Evolutionary conservation across 2,329 filamentous ascomycete species (phyloP).

Genomic region (Neonectria hederae): DNA sequence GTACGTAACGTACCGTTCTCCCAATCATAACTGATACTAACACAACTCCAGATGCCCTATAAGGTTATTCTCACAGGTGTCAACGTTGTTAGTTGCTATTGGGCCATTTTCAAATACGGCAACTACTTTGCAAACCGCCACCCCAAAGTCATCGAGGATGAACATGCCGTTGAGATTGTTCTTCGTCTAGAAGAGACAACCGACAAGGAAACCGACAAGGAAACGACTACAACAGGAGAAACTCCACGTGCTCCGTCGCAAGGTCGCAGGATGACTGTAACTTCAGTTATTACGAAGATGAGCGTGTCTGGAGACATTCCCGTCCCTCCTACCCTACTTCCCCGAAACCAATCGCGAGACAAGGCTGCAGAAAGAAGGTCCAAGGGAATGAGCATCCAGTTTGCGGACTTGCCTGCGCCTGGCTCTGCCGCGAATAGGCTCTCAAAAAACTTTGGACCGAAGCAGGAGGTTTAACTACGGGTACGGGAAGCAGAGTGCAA

Average conservation of each 20-base stretch:
- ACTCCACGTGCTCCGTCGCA: neutral
- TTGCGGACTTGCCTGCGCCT: neutral
- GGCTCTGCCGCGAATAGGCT: neutral
- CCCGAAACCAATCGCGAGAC: neutral
- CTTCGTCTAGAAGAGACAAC: neutral
- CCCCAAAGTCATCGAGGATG: conserved; percentile 20
- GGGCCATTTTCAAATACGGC: conserved; percentile 23
- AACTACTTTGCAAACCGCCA: conserved; percentile 23
- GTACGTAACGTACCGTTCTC: neutral
- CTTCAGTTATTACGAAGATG: neutral
- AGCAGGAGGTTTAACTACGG: neutral
- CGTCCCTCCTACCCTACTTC: neutral
- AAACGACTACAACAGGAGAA: too few species aligned
- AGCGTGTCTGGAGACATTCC: neutral
- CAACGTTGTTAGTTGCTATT: conserved; percentile 22
- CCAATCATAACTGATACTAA: neutral
- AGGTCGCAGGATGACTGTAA: neutral
- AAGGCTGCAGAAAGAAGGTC: neutral
- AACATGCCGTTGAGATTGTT: conserved; percentile 22
- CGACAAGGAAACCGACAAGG: neutral
- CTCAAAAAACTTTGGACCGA: neutral
- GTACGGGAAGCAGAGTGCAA: neutral
- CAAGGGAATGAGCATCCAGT: neutral
- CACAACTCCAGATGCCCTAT: conserved; percentile 11
- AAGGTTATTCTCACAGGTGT: conserved; percentile 14